Percentiles rank a stretch among this genome's conserved stretches.
Conservation (phyloP, 306 rosid species). For the Ammopiptanthus mongolicus region DNA sequence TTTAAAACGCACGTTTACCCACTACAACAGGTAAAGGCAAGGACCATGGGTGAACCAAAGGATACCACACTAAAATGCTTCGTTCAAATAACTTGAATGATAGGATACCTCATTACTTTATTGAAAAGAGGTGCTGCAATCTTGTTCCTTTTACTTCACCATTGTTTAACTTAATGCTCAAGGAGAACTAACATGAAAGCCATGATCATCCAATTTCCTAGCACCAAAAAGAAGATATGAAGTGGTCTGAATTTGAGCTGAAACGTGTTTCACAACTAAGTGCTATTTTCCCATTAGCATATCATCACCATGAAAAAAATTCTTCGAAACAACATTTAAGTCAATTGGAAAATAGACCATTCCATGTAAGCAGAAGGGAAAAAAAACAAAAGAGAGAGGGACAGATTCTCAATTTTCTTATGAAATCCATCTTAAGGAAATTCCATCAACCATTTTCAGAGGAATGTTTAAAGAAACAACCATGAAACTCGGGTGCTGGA, state of each 20-base stretch:
- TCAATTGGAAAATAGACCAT: neutral
- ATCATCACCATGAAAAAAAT: neutral
- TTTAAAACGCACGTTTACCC: too few relatives aligned
- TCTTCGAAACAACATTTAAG: neutral
- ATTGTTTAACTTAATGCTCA: neutral
- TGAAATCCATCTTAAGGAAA: neutral
- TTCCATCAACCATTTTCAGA: slow-evolving; percentile 5
- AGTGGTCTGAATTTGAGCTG: neutral
- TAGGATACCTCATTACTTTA: neutral
- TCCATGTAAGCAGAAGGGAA: neutral
- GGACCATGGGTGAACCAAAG: too few relatives aligned
- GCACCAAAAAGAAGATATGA: neutral
- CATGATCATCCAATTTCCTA: too few relatives aligned
- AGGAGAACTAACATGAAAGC: neutral
- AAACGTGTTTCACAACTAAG: neutral
- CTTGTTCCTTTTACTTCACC: neutral
- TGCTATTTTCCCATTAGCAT: neutral
- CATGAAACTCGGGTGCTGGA: neutral
- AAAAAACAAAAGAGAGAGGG: neutral
- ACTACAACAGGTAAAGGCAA: too few relatives aligned
- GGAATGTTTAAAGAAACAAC: neutral
- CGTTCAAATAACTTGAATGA: neutral
- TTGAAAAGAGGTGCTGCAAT: neutral
- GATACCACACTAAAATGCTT: too few relatives aligned
- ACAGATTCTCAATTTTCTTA: neutral